Percentiles rank a stretch among this genome's conserved stretches.
phyloP scores from a whole-genome alignment of 2,329 filamentous ascomycete species.

The Xylaria sp. region DNA sequence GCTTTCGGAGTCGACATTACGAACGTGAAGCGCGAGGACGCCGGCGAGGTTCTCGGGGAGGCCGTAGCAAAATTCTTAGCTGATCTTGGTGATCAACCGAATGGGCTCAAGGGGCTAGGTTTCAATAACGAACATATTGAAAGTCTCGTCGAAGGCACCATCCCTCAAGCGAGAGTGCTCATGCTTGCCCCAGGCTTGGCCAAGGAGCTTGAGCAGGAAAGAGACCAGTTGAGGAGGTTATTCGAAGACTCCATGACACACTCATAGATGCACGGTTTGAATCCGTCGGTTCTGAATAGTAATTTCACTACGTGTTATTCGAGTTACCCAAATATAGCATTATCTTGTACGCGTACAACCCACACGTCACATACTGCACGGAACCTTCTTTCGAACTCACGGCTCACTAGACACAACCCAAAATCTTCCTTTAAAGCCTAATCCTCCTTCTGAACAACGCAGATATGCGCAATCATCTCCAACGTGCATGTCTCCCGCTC shows the following conservation, averaged over 20 bases:
- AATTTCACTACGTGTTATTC: background rate
- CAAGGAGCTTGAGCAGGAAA: conserved; percentile 74
- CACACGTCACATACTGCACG: background rate
- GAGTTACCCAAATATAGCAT: background rate
- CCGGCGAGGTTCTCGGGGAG: conserved; percentile 87
- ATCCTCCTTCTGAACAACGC: conserved; percentile 36
- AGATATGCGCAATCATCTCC: conserved; percentile 43
- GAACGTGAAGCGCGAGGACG: conserved; percentile 87
- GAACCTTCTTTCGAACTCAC: background rate
- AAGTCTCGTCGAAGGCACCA: conserved; percentile 88
- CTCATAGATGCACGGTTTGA: conserved; percentile 37
- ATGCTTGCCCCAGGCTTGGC: conserved; percentile 88
- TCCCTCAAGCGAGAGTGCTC: conserved; percentile 89
- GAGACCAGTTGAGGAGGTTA: conserved; percentile 74
- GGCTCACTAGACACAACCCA: background rate
- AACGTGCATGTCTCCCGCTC: conserved; percentile 39
- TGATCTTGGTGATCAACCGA: conserved; percentile 88
- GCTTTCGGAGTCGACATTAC: conserved; percentile 90
- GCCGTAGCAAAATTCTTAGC: conserved; percentile 84
- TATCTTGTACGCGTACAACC: background rate
- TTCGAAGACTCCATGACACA: conserved; percentile 71
- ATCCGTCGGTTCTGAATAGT: background rate
- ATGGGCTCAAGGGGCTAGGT: conserved; percentile 83
- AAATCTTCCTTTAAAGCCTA: background rate
- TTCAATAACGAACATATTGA: conserved; percentile 82